phyloP scores from a whole-genome alignment of 805 yeast genomes.

The Maudiozyma barnettii region DNA sequence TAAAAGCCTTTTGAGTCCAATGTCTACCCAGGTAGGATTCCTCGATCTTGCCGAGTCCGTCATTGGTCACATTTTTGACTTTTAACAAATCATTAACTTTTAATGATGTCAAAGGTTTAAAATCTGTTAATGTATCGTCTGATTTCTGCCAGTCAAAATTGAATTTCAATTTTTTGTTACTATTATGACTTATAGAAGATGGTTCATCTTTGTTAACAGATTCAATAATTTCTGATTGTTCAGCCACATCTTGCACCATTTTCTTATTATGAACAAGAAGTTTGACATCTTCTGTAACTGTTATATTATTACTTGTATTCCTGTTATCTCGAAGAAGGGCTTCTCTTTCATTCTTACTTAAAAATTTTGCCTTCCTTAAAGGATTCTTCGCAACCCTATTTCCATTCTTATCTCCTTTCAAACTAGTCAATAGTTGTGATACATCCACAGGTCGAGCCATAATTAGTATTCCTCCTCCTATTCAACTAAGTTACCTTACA shows the following conservation, averaged over 20 bases:
- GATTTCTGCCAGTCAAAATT: constrained; percentile 58
- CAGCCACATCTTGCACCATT: background rate
- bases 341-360: constrained; percentile 39
- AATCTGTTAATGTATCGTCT: constrained; percentile 52
- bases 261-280: background rate
- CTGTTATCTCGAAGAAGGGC: background rate
- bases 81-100: constrained; percentile 11
- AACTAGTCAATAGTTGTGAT: constrained; percentile 28
- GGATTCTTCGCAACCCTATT: constrained; percentile 4
- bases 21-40: constrained; percentile 23
- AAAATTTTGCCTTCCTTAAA: constrained; percentile 32
- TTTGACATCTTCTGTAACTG: background rate
- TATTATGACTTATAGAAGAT: background rate
- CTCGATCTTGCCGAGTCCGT: constrained; percentile 6
- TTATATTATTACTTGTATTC: background rate
- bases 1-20: constrained; percentile 63
- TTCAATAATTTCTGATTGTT: too few relatives aligned
- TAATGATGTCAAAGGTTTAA: constrained; percentile 33
- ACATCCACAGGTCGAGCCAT: constrained; percentile 32
- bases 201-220: background rate
- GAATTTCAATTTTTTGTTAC: constrained; percentile 34
- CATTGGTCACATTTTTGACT: background rate
- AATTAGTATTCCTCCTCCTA: background rate
- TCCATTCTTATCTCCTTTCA: constrained; percentile 1
- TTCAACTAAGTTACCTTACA: background rate